Percentiles rank a stretch among this genome's conserved stretches.
Conservation (phyloP, 129 eudicot genomes). For the Ambrosia trifida region DNA sequence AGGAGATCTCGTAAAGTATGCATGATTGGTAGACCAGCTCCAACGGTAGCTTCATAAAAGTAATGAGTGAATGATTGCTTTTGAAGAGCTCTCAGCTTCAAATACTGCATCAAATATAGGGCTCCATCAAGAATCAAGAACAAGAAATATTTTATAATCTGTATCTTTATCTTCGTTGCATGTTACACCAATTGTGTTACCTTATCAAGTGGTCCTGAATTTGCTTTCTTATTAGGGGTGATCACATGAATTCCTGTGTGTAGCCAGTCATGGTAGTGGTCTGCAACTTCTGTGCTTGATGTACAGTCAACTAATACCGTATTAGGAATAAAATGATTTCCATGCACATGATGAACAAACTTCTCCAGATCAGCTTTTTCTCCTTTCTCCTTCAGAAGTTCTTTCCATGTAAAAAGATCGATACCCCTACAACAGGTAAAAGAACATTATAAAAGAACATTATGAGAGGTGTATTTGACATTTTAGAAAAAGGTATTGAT, state of each 20-base stretch:
- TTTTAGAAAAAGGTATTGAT: slow-evolving; percentile 12
- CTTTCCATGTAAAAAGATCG: slow-evolving; percentile 86
- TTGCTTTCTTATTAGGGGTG: slow-evolving; percentile 97
- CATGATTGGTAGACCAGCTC: slow-evolving; percentile 98
- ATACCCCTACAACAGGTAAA: slow-evolving; percentile 59
- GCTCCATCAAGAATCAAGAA: slow-evolving; percentile 23
- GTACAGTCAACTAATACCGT: slow-evolving; percentile 94
- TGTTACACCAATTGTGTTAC: slow-evolving; percentile 29
- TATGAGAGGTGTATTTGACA: neutral
- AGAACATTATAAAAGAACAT: slow-evolving; percentile 20
- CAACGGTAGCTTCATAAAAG: slow-evolving; percentile 98
- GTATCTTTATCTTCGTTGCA: neutral
- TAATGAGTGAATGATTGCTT: slow-evolving; percentile 90
- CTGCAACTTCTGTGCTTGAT: slow-evolving; percentile 78
- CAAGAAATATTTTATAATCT: neutral
- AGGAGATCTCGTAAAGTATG: slow-evolving; percentile 90
- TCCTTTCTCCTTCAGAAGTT: slow-evolving; percentile 62
- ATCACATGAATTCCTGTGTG: slow-evolving; percentile 87
- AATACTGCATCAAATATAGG: slow-evolving; percentile 50
- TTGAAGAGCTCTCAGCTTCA: slow-evolving; percentile 91
- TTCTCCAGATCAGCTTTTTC: slow-evolving; percentile 76
- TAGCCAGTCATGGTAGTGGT: slow-evolving; percentile 86
- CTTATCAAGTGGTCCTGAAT: slow-evolving; percentile 98
- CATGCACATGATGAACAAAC: slow-evolving; percentile 83
- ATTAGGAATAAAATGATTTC: slow-evolving; percentile 87